Base-by-base conservation (phyloP, 225 moss, liverwort and hornwort species). In the Lunularia cruciata region DNA sequence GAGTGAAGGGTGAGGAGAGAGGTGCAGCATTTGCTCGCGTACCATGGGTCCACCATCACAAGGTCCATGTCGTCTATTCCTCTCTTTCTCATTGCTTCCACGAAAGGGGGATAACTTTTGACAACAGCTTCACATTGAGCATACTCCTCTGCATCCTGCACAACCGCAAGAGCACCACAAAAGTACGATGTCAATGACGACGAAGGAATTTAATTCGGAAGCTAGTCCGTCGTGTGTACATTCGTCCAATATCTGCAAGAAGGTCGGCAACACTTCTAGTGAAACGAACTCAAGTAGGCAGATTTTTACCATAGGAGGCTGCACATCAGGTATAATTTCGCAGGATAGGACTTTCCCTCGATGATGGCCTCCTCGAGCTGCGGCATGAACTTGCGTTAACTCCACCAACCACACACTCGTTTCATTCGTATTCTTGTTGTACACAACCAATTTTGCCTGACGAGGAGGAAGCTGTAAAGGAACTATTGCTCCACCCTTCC, bases 31-130 rank as follows among this genome's bases (percentile, higher is more conserved):
- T 25, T 36, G 22, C 47, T 48, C 60, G 27, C 82, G 67, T 79
- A 94, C 96, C 96, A 98, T n/a, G 96, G 92, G 82, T 98, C 96
- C 72, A 93, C 96, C 96, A 98, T 98, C 36, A 98, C 82, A 58
- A 98, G 93, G 54, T 89, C 90, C 96, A 98, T 98, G 39, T 98
- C 90, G 34, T 93, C 90, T 27, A 98, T 87, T 22, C 96, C 96
- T 68, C 96, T 89, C 71, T 86, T 98, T 63, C 86, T 93, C 93
- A 98, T 92, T 33, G 96, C 96, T 67, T 98, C 96, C 42, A 98
- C 60, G 45, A 98, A 93, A 6, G 93, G 91, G 11, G 87, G 74
- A 59, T 90, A 83, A 15, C 77, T 77, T 60, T 98, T 98, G 57
- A 98, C 96, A 36, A 84, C 81, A 9, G 96, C 96, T 78, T 98